Percentiles rank a stretch among this genome's conserved stretches.
phyloP scores from a whole-genome alignment of 2,329 filamentous ascomycete genomes.

The Gliomastix tumulicola region DNA sequence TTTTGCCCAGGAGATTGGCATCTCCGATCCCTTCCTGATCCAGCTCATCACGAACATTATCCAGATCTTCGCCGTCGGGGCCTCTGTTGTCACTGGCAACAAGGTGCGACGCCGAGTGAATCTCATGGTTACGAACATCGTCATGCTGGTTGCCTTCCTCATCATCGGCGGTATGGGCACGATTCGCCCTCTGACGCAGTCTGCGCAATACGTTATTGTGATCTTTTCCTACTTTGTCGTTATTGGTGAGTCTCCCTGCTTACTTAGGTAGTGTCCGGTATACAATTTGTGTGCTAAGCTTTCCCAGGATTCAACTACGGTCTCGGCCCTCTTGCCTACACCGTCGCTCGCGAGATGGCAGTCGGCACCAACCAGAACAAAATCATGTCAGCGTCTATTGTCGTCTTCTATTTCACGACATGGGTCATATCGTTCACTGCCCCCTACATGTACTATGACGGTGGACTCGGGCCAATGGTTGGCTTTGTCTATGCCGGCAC shows the following conservation, averaged over 20 bases:
- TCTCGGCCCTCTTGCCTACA: slow-evolving; percentile 25
- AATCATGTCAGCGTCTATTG: slow-evolving; percentile 30
- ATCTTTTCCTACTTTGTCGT: slow-evolving; percentile 18
- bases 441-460: slow-evolving; percentile 23
- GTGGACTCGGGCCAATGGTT: slow-evolving; percentile 18
- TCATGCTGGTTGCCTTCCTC: slow-evolving; percentile 18
- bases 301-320: slow-evolving; percentile 34
- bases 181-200: neutral
- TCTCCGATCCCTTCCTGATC: slow-evolving; percentile 25
- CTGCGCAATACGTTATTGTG: slow-evolving; percentile 5
- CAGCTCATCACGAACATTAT: slow-evolving; percentile 26
- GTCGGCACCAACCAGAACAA: slow-evolving; percentile 35
- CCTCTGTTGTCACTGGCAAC: slow-evolving; percentile 24
- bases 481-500: slow-evolving; percentile 22
- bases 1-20: slow-evolving; percentile 26
- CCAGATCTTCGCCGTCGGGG: slow-evolving; percentile 24
- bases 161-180: slow-evolving; percentile 15
- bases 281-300: too few species aligned
- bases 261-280: too few species aligned
- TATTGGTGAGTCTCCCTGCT: too few species aligned
- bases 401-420: slow-evolving; percentile 23
- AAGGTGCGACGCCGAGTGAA: slow-evolving; percentile 22
- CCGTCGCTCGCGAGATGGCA: slow-evolving; percentile 30
- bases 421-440: slow-evolving; percentile 22
- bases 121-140: slow-evolving; percentile 20